Evolutionary conservation across 2,329 filamentous ascomycete genomes (phyloP).

Genomic region (Fusarium sp.): DNA sequence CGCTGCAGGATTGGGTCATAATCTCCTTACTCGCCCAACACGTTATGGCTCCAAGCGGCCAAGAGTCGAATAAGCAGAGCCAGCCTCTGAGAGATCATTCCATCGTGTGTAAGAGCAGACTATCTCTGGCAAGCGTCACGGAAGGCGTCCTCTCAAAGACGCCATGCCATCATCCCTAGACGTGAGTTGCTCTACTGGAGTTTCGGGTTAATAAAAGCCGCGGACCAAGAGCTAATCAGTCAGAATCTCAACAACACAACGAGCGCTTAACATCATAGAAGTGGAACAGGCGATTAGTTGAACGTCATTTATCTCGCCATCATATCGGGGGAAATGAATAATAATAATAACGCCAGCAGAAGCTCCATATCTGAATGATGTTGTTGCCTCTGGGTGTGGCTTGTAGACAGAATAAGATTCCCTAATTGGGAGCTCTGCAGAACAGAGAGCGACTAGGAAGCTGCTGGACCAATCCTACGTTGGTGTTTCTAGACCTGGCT

Average conservation of each 20-base stretch:
- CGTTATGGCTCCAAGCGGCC: slow-evolving; percentile 17
- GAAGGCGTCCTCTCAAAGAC: slow-evolving; percentile 10
- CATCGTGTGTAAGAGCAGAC: slow-evolving; percentile 7
- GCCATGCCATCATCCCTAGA: slow-evolving; percentile 30
- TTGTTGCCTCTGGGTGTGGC: slow-evolving; percentile 12
- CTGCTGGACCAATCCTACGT: slow-evolving; percentile 40
- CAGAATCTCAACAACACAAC: slow-evolving; percentile 2
- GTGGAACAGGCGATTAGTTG: slow-evolving; percentile 19
- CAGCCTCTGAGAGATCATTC: slow-evolving; percentile 31
- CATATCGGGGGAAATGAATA: slow-evolving; percentile 13
- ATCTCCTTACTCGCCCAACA: slow-evolving; percentile 6
- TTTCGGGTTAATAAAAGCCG: slow-evolving; percentile 31
- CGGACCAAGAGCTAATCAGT: slow-evolving; percentile 10
- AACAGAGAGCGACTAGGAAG: slow-evolving; percentile 31
- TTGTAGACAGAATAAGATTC: slow-evolving; percentile 28
- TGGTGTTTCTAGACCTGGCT: slow-evolving; percentile 33
- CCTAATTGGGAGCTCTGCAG: slow-evolving; percentile 42
- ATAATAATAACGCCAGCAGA: slow-evolving; percentile 5
- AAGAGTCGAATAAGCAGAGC: slow-evolving; percentile 31
- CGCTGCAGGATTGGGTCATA: slow-evolving; percentile 25
- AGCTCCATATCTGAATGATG: slow-evolving; percentile 27
- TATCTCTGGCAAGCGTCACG: slow-evolving; percentile 16
- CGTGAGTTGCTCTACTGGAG: neutral
- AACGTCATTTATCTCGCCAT: slow-evolving; percentile 27
- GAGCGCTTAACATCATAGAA: slow-evolving; percentile 24